A percentile compares a stretch with the other conserved stretches of the same genome.
These are phyloP conservation scores for Taiozyma sp. DNA, from an alignment of 1,139 yeast genomes.

Conservation along the genomic window DNA sequence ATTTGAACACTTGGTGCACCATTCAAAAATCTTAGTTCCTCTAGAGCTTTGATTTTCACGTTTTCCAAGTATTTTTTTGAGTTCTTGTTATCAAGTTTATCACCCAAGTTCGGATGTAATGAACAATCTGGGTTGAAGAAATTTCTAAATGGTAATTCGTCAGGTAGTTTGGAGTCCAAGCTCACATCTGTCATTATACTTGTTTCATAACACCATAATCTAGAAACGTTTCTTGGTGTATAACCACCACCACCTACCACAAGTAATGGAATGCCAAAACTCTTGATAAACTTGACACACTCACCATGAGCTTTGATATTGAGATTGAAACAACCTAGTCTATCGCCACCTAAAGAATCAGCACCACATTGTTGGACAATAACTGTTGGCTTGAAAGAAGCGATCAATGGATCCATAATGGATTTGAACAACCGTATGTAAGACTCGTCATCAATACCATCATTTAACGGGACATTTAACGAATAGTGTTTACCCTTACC, in stretches of 20 bases:
- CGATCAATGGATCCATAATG: conserved; percentile 80
- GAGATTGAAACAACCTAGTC: conserved; percentile 88
- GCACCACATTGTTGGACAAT: conserved; percentile 97
- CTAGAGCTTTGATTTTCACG: conserved; percentile 69
- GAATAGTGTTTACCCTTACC: conserved; percentile 85
- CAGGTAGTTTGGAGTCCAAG: conserved; percentile 71
- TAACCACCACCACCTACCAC: conserved; percentile 98
- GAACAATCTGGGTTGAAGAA: conserved; percentile 93
- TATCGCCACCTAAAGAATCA: conserved; percentile 89
- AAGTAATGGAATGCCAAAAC: conserved; percentile 83
- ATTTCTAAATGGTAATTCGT: conserved; percentile 71
- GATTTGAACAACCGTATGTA: conserved; percentile 74
- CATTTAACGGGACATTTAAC: conserved; percentile 88
- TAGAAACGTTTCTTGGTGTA: conserved; percentile 90
- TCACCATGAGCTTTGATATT: conserved; percentile 93
- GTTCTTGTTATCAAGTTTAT: conserved; percentile 83
- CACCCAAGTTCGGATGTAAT: conserved; percentile 85
- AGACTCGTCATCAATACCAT: conserved; percentile 93
- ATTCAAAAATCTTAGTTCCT: conserved; percentile 73
- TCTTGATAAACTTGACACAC: conserved; percentile 80
- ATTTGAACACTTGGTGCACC: conserved; percentile 95
- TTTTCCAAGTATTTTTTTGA: conserved; percentile 79
- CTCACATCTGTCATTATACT: conserved; percentile 77
- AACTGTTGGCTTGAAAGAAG: conserved; percentile 82
- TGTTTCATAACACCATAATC: conserved; percentile 95